phyloP scores from a whole-genome alignment of 2,329 filamentous ascomycete species.

The Exserohilum rostratum region DNA sequence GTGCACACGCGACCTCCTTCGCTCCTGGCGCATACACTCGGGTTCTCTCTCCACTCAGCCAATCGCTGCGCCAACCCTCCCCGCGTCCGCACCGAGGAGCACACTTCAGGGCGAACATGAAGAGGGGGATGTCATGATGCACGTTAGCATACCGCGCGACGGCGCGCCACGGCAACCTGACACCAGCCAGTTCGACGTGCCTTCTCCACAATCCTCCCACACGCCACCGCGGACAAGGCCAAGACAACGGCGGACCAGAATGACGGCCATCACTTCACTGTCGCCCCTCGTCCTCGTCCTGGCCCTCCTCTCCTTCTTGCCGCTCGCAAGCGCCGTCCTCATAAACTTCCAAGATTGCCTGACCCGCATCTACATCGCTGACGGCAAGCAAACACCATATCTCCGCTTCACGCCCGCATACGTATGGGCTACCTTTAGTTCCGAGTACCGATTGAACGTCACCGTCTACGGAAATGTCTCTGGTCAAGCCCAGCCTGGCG shows the following conservation, averaged over 20 bases:
- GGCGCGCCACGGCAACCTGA: conserved; percentile 20
- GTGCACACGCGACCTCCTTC: background rate
- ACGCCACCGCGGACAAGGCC: conserved; percentile 40
- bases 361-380: conserved; percentile 59
- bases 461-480: conserved; percentile 92
- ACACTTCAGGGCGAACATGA: conserved; percentile 34
- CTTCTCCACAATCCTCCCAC: conserved; percentile 36
- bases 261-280: conserved; percentile 12
- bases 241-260: conserved; percentile 30
- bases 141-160: conserved; percentile 30
- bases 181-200: conserved; percentile 27
- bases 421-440: conserved; percentile 73
- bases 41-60: background rate
- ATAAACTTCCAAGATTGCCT: conserved; percentile 88
- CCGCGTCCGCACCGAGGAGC: background rate
- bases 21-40: conserved; percentile 6
- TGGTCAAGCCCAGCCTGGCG: conserved; percentile 65
- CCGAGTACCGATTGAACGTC: conserved; percentile 71
- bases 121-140: conserved; percentile 33
- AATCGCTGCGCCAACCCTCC: background rate
- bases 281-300: conserved; percentile 34
- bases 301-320: conserved; percentile 31
- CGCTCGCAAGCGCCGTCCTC: conserved; percentile 57
- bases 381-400: conserved; percentile 61
- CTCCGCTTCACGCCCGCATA: conserved; percentile 82